Percentiles rank a stretch among this genome's conserved stretches.
These are phyloP conservation scores for Trichoderma atrobrunneum DNA, from an alignment of 2,329 filamentous ascomycete genomes.

Conservation along the genomic window DNA sequence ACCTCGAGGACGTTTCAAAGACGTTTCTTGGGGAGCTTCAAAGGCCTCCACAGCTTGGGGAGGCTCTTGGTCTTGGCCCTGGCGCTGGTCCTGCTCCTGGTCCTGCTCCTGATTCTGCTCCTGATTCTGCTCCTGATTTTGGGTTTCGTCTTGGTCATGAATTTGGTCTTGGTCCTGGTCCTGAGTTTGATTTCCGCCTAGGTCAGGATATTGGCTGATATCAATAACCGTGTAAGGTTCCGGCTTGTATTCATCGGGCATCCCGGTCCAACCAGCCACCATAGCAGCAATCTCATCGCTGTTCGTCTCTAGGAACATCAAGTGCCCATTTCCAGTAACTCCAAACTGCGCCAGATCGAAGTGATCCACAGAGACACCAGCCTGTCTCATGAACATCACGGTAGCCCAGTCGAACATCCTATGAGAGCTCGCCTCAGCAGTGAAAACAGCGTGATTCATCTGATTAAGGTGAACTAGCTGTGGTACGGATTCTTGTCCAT, in stretches of 20 bases:
- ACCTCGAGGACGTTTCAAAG: neutral
- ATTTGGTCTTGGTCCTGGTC: neutral
- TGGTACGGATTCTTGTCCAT: conserved; percentile 24
- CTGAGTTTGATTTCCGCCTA: neutral
- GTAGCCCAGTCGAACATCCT: conserved; percentile 54
- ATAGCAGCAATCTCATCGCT: conserved; percentile 42
- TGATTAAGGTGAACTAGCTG: conserved; percentile 47
- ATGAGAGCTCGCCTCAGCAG: conserved; percentile 53
- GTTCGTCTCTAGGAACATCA: conserved; percentile 54
- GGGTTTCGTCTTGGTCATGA: too few relatives aligned
- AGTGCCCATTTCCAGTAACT: conserved; percentile 54
- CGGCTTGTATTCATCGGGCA: neutral
- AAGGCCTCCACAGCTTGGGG: neutral
- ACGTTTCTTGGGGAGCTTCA: neutral
- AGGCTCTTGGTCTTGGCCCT: neutral
- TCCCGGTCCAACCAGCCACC: conserved; percentile 35
- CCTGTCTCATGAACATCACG: conserved; percentile 50
- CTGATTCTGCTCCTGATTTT: neutral
- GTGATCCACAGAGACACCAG: conserved; percentile 45
- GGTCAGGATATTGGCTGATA: too few relatives aligned
- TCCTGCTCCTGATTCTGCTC: too few relatives aligned
- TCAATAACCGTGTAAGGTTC: too few relatives aligned
- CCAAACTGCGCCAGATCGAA: conserved; percentile 42
- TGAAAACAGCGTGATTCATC: conserved; percentile 50
- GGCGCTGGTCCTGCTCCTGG: too few relatives aligned